Evolutionary conservation across 768 basidiomycete genomes (phyloP).

Genomic region (Hygrophorus russula): DNA sequence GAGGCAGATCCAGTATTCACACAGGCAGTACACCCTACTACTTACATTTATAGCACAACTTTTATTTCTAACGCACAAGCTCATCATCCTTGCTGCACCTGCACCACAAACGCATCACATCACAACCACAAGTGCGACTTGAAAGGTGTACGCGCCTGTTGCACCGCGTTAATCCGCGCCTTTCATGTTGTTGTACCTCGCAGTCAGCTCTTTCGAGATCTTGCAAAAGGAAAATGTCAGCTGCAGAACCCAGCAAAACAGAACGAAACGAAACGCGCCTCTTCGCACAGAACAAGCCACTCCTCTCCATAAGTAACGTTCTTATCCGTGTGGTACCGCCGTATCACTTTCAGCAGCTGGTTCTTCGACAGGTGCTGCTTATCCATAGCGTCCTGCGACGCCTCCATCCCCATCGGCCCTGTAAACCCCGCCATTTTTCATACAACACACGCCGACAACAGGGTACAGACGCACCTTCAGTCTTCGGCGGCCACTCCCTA

Average conservation of each 20-base stretch:
- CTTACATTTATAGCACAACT: too few species aligned
- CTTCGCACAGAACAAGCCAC: constrained; percentile 2
- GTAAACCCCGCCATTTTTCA: background rate
- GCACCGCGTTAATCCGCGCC: too few species aligned
- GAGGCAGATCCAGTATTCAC: too few species aligned
- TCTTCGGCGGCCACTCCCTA: background rate
- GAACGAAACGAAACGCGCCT: background rate
- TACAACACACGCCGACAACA: background rate
- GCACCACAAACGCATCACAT: too few species aligned
- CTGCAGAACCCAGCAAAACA: background rate
- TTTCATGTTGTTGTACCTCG: background rate
- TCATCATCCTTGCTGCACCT: too few species aligned
- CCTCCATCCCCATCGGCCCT: background rate
- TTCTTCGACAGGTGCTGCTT: background rate
- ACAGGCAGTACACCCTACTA: too few species aligned
- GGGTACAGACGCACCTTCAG: background rate
- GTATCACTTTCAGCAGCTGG: background rate
- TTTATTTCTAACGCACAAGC: too few species aligned
- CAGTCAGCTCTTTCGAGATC: background rate
- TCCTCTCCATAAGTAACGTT: background rate
- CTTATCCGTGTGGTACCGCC: constrained; percentile 1
- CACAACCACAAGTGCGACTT: too few species aligned
- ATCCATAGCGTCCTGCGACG: background rate
- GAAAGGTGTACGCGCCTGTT: too few species aligned
- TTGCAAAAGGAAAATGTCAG: background rate